These are phyloP conservation scores for Aspergillus ostianus DNA, from an alignment of 495 filamentous ascomycete species.

Conservation along the genomic window DNA sequence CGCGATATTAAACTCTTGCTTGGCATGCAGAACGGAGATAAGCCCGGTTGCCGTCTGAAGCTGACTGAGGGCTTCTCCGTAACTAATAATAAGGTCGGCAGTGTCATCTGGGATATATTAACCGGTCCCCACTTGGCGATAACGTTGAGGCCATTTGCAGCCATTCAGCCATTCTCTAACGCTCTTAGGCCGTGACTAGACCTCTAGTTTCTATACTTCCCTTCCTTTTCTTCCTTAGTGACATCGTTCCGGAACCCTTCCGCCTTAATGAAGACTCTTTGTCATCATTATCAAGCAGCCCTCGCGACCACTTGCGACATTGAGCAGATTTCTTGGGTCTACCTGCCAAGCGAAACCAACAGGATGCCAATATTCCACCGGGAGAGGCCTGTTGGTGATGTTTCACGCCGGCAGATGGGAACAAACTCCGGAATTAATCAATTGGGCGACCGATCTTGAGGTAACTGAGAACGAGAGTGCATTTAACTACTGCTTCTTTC, in stretches of 20 bases:
- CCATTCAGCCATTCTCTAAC: not conserved
- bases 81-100: not conserved
- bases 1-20: not conserved
- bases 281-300: constrained; percentile 2
- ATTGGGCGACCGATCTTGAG: not conserved
- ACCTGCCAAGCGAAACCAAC: not conserved
- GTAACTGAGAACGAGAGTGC: not conserved
- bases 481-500: not conserved
- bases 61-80: too few species aligned
- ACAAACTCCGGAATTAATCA: not conserved
- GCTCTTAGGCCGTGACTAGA: not conserved
- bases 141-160: not conserved
- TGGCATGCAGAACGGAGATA: not conserved
- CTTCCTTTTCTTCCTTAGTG: not conserved
- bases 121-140: not conserved
- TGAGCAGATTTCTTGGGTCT: not conserved
- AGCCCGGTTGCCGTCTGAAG: not conserved
- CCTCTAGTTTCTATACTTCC: not conserved
- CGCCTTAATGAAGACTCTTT: not conserved
- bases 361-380: not conserved
- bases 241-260: not conserved
- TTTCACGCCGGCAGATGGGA: not conserved
- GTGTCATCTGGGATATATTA: constrained; percentile 1
- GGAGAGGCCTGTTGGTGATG: not conserved
- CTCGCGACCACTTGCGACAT: not conserved